Evolutionary conservation across 257 asterid species (phyloP).

Genomic region (Penstemon eatonii): DNA sequence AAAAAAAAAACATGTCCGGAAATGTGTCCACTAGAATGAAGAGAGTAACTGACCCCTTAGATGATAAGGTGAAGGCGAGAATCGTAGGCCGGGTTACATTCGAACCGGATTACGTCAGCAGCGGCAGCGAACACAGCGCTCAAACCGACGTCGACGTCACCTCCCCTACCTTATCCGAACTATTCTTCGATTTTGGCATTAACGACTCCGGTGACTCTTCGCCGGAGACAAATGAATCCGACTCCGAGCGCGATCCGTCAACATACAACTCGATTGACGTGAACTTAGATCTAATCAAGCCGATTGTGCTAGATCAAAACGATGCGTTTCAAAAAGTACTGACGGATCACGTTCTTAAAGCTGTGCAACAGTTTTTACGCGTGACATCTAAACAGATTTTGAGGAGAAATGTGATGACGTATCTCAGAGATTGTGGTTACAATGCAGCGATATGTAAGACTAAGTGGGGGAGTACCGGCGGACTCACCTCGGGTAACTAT

Average conservation of each 20-base stretch:
- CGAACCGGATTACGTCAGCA: slow-evolving; percentile 53
- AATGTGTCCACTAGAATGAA: slow-evolving; percentile 31
- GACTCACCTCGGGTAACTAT: slow-evolving; percentile 61
- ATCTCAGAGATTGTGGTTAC: slow-evolving; percentile 58
- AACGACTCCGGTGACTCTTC: slow-evolving; percentile 22
- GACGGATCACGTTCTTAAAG: slow-evolving; percentile 31
- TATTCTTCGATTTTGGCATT: slow-evolving; percentile 40
- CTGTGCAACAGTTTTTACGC: slow-evolving; percentile 40
- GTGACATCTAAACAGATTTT: slow-evolving; percentile 28
- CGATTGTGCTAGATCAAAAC: slow-evolving; percentile 22
- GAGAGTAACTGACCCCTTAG: slow-evolving; percentile 59
- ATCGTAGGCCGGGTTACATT: slow-evolving; percentile 45
- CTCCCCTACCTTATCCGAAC: slow-evolving; percentile 53
- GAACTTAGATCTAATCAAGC: slow-evolving; percentile 30
- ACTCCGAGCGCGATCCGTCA: slow-evolving; percentile 36
- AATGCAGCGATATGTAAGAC: slow-evolving; percentile 79
- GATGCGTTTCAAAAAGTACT: slow-evolving; percentile 54
- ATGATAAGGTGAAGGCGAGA: slow-evolving; percentile 55
- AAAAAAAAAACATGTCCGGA: slow-evolving; percentile 31
- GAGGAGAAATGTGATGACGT: slow-evolving; percentile 68
- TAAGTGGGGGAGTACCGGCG: slow-evolving; percentile 76
- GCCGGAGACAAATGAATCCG: slow-evolving; percentile 28
- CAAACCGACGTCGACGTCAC: slow-evolving; percentile 43
- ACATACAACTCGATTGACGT: slow-evolving; percentile 21
- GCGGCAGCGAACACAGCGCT: slow-evolving; percentile 81